These are phyloP conservation scores for Agastache rugosa DNA, from an alignment of 257 asterid genomes.

Conservation along the genomic window DNA sequence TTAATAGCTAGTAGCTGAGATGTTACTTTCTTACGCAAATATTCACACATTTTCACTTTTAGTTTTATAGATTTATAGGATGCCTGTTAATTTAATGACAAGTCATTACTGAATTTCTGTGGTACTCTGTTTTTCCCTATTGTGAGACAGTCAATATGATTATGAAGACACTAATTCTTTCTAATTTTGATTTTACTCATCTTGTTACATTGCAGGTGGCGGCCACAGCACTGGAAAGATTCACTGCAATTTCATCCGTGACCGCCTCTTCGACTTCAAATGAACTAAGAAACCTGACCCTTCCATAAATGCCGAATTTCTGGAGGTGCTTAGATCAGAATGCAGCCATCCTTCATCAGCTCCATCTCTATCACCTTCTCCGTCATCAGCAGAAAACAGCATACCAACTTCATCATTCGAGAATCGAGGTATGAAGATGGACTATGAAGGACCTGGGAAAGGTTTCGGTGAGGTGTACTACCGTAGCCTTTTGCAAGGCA, in stretches of 20 bases:
- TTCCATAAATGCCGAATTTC: conserved; percentile 62
- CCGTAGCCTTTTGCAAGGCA: conserved; percentile 63
- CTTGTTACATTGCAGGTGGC: conserved; percentile 23
- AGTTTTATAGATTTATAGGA: too few species aligned
- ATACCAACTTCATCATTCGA: not conserved
- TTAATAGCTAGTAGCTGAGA: not conserved
- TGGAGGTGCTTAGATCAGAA: conserved; percentile 50
- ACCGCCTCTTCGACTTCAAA: conserved; percentile 59
- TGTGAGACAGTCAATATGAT: too few species aligned
- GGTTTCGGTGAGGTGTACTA: conserved; percentile 67
- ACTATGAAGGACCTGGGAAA: conserved; percentile 69
- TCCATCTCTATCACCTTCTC: conserved; percentile 44
- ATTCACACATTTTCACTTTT: too few species aligned
- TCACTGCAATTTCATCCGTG: conserved; percentile 63
- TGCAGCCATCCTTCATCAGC: conserved; percentile 50
- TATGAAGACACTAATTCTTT: not conserved
- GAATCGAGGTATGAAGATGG: conserved; percentile 65
- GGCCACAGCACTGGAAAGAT: conserved; percentile 75
- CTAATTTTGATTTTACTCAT: not conserved
- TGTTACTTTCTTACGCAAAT: not conserved
- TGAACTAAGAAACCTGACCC: conserved; percentile 57
- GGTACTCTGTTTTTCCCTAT: too few species aligned
- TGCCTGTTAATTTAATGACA: too few species aligned
- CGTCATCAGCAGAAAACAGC: conserved; percentile 37
- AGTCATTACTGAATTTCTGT: too few species aligned